Evolutionary conservation across 306 rosid genomes (phyloP).

Genomic region (Vigna radiata): DNA sequence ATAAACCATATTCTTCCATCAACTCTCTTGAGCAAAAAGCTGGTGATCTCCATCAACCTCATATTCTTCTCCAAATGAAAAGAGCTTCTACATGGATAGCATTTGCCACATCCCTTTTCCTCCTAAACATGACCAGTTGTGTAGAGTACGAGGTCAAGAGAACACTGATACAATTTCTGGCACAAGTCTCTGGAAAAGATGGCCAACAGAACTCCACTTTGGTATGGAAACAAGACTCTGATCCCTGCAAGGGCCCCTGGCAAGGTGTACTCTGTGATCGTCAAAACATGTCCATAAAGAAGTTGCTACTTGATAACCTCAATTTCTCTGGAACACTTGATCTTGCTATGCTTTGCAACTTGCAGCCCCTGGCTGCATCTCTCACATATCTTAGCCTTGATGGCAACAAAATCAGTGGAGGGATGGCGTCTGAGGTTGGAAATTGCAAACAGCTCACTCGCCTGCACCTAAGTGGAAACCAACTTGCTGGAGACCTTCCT

Average conservation of each 20-base stretch:
- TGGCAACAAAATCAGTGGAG: slow-evolving; percentile 61
- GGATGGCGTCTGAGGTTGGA: slow-evolving; percentile 50
- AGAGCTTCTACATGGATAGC: slow-evolving; percentile 45
- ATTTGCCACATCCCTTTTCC: slow-evolving; percentile 49
- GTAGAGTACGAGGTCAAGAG: slow-evolving; percentile 60
- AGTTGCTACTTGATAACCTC: slow-evolving; percentile 48
- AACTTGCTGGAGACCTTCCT: slow-evolving; percentile 65
- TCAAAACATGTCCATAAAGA: slow-evolving; percentile 41
- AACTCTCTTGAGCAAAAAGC: slow-evolving; percentile 18
- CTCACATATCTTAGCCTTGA: slow-evolving; percentile 59
- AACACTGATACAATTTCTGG: slow-evolving; percentile 61
- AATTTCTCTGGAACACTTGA: slow-evolving; percentile 65
- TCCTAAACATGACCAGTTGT: slow-evolving; percentile 47
- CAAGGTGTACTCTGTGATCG: slow-evolving; percentile 60
- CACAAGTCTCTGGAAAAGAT: slow-evolving; percentile 48
- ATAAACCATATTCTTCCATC: slow-evolving; percentile 1
- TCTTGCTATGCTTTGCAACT: slow-evolving; percentile 57
- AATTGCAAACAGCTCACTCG: slow-evolving; percentile 66
- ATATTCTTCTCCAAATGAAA: slow-evolving; percentile 51
- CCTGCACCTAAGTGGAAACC: slow-evolving; percentile 57
- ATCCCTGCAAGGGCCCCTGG: slow-evolving; percentile 78
- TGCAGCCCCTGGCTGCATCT: slow-evolving; percentile 56
- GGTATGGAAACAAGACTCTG: slow-evolving; percentile 61
- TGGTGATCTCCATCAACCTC: slow-evolving; percentile 17
- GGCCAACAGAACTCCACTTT: slow-evolving; percentile 38